Evolutionary conservation across 805 yeast genomes (phyloP), one percentile per base, ranked within the genome.

Genomic region (Saturnispora saitoi): DNA sequence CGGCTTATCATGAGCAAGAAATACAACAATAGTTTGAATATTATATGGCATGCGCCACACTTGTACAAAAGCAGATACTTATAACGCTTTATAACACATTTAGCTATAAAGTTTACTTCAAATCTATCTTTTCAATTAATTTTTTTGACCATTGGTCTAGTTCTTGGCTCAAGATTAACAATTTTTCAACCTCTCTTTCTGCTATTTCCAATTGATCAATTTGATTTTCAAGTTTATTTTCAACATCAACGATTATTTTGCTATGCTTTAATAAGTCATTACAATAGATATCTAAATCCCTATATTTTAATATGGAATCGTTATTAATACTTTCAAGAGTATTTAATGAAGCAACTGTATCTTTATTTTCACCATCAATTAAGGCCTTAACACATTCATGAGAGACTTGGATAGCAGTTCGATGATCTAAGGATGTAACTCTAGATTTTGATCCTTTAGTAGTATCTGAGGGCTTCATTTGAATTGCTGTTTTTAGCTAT

Each of bases 321-420:
- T 82, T 80, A 57, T 80, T 80, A 49, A 77, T 61, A 53, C 78
- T 76, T 48, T 76, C 77, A 30, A 80, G 53, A 12, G 76, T 60
- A 54, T 72, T 75, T 56, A 80, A 63, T 51, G 78, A 68, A 39
- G 62, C 56, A 3, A 70, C 57, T 0, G 70, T 57, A 2, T 63
- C 60, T 48, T 63, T 63, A 4, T 69, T 64, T 37, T 65, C 68
- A 20, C 69, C 60, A 10, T 56, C 62, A 6, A 65, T 50, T 10
- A 72, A 62, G 31, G 54, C 63, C 42, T 63, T 61, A 15, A 72
- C 47, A 42, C 69, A 65, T 26, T 58, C 59, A 47, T 58, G 57
- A 6, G 63, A 54, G 3, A 62, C 65, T 22, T 52, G 54, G 11
- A 63, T 55, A 12, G 58, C 48, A 22, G 51, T 55, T 47, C 49